These are phyloP conservation scores for Bruguiera gymnorhiza DNA, from an alignment of 345 rosid genomes.

Conservation along the genomic window DNA sequence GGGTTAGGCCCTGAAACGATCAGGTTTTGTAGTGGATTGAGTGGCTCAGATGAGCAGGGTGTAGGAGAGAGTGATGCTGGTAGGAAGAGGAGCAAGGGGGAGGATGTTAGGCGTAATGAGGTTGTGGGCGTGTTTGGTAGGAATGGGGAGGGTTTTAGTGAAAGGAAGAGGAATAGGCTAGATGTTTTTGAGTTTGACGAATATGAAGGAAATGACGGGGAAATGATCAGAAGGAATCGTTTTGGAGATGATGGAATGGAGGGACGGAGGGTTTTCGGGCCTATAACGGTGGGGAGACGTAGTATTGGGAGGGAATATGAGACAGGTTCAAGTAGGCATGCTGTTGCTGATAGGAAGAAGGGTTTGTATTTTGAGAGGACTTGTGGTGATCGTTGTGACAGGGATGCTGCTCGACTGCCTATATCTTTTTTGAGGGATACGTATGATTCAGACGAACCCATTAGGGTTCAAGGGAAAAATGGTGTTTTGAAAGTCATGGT, in stretches of 20 bases:
- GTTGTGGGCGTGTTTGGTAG: conserved; percentile 35
- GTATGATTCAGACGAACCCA: conserved; percentile 53
- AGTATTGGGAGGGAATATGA: conserved; percentile 45
- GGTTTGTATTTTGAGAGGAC: conserved; percentile 40
- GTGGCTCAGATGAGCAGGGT: conserved; percentile 29
- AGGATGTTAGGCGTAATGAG: conserved; percentile 29
- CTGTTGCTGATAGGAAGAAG: conserved; percentile 47
- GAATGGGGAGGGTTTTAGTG: conserved; percentile 41
- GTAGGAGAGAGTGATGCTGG: conserved; percentile 35
- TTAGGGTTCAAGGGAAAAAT: conserved; percentile 89
- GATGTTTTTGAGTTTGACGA: conserved; percentile 83
- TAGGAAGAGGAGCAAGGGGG: conserved; percentile 50
- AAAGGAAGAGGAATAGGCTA: conserved; percentile 52
- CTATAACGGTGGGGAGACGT: conserved; percentile 32
- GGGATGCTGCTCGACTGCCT: conserved; percentile 35
- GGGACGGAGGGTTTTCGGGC: conserved; percentile 44
- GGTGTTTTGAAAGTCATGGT: conserved; percentile 90
- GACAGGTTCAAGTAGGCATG: conserved; percentile 47
- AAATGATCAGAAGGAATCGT: conserved; percentile 37
- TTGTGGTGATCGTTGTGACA: conserved; percentile 34
- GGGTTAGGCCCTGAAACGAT: conserved; percentile 44
- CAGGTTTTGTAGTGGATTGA: conserved; percentile 44
- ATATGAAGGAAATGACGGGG: conserved; percentile 65
- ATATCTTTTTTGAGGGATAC: conserved; percentile 42
- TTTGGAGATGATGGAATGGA: conserved; percentile 40